phyloP scores from a whole-genome alignment of 495 filamentous ascomycete species.

The Xylaria flabelliformis region DNA sequence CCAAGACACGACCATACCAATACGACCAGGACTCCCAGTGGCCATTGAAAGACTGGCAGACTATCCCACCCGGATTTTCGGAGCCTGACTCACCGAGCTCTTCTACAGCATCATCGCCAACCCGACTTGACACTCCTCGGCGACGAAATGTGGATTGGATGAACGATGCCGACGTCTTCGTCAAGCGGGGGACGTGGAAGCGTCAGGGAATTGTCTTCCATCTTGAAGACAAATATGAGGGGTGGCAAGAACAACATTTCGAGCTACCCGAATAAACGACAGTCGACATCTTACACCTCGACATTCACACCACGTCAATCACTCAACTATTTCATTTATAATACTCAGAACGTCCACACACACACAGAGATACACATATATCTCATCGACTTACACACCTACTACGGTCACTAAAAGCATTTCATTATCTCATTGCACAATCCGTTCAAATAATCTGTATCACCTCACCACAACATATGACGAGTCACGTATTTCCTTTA shows the following conservation, averaged over 20 bases:
- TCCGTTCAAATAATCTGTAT: not conserved
- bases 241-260: conserved; percentile 37
- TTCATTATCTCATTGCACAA: not conserved
- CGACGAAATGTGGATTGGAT: conserved; percentile 39
- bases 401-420: not conserved
- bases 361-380: not conserved
- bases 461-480: conserved; percentile 3
- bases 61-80: conserved; percentile 33
- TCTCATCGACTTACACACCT: not conserved
- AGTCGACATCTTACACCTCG: not conserved
- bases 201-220: conserved; percentile 55
- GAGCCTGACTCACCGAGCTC: conserved; percentile 31
- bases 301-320: not conserved
- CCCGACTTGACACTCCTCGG: conserved; percentile 8
- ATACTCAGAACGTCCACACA: not conserved
- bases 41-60: conserved; percentile 43
- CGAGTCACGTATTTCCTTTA: conserved; percentile 12
- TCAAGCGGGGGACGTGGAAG: conserved; percentile 58
- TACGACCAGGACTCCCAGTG: conserved; percentile 37
- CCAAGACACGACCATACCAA: conserved; percentile 27
- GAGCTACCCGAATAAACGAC: conserved; percentile 35
- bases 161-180: conserved; percentile 45
- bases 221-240: conserved; percentile 32
- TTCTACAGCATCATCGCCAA: conserved; percentile 29
- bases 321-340: conserved; percentile 5